phyloP scores from a whole-genome alignment of 106 monocot species.

The Ottelia alismoides region DNA sequence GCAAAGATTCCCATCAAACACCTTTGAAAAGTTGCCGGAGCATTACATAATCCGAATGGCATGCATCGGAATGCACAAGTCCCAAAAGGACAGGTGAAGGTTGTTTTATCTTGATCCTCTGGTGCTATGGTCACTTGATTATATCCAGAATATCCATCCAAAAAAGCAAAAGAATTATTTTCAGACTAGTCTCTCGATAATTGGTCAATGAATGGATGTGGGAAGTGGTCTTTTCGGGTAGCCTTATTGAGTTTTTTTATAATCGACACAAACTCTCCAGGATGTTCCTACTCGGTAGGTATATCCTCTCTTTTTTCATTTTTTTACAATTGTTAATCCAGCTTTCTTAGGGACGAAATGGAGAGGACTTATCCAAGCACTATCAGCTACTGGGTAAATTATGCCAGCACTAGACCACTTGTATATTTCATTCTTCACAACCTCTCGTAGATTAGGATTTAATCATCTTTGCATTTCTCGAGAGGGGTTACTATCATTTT shows the following conservation, averaged over 20 bases:
- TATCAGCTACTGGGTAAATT: background rate
- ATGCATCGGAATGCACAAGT: background rate
- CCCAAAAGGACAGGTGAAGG: background rate
- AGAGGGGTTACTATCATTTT: background rate
- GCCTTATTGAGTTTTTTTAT: background rate
- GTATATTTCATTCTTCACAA: background rate
- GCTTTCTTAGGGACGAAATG: background rate
- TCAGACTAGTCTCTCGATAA: background rate
- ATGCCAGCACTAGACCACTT: background rate
- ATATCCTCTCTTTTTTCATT: background rate
- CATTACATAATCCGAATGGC: background rate
- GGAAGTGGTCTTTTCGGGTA: background rate
- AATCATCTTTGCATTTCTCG: background rate
- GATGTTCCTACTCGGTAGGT: background rate
- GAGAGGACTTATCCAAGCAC: background rate
- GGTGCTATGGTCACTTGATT: background rate
- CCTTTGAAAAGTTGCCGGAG: conserved; percentile 2
- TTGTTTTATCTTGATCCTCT: background rate
- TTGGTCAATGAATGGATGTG: background rate
- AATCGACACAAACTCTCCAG: conserved; percentile 1
- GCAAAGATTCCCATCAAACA: background rate
- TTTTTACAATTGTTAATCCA: background rate
- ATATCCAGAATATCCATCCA: background rate
- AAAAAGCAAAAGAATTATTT: background rate
- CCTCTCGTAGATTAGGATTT: background rate